Conservation (phyloP, 2,329 filamentous ascomycete species). For the Calonectria naviculata region DNA sequence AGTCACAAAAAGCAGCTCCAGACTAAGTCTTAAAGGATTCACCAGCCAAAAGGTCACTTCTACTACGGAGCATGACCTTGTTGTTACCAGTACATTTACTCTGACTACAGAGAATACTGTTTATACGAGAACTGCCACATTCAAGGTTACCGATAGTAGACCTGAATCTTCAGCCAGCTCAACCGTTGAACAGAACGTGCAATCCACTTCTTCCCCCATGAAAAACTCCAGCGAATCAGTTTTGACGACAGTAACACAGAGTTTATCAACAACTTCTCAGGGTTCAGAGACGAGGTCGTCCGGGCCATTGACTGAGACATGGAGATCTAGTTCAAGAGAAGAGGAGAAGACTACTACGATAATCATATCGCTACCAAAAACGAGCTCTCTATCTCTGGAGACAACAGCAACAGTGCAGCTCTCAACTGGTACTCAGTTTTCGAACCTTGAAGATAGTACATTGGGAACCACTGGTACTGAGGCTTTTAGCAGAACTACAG, state of each 20-base stretch:
- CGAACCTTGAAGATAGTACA: not conserved
- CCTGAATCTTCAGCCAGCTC: not conserved
- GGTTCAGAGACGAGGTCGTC: not conserved
- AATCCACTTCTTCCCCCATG: not conserved
- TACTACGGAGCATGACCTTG: not conserved
- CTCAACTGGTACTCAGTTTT: not conserved
- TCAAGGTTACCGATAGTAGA: not conserved
- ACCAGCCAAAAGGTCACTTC: not conserved
- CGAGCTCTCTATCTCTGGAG: not conserved
- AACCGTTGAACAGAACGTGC: not conserved
- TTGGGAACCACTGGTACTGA: not conserved
- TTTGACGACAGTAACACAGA: not conserved
- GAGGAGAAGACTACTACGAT: too few species aligned
- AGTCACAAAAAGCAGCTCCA: not conserved
- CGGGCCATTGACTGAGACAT: not conserved
- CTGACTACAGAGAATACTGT: not conserved
- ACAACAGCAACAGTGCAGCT: not conserved
- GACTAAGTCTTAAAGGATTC: too few species aligned
- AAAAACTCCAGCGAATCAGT: too few species aligned
- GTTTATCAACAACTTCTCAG: not conserved
- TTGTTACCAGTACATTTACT: not conserved
- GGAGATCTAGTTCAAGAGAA: not conserved
- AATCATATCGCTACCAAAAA: not conserved
- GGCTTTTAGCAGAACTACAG: not conserved
- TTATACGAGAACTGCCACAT: not conserved